Percentiles rank a stretch among this genome's conserved stretches.
These are phyloP conservation scores for Saraca asoca DNA, from an alignment of 331 rosid genomes.

Conservation along the genomic window DNA sequence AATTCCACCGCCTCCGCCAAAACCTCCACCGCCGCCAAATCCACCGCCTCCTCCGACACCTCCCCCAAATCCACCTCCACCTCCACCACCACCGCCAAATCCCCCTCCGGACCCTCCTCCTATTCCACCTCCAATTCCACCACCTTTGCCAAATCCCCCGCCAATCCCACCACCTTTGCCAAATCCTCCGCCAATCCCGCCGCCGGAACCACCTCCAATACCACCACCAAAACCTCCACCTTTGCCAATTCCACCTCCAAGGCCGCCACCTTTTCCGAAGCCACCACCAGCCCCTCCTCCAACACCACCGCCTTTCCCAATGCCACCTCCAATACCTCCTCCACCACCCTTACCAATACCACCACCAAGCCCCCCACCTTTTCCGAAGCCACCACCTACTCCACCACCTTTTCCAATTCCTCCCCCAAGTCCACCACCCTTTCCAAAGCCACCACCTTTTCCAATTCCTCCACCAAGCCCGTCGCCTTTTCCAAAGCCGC, in stretches of 20 bases:
- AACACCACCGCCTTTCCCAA: background rate
- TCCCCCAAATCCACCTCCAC: background rate
- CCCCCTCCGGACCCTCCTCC: too few relatives aligned
- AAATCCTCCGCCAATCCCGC: background rate
- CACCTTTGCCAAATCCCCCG: constrained; percentile 4
- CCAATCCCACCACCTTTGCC: constrained; percentile 7
- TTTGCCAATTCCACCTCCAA: constrained; percentile 6
- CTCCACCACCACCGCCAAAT: background rate
- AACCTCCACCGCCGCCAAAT: constrained; percentile 14
- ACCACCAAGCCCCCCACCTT: background rate
- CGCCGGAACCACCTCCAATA: background rate
- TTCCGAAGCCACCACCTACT: background rate
- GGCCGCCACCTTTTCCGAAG: background rate
- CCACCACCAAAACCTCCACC: constrained; percentile 25
- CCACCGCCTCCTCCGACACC: background rate
- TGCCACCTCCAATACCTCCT: constrained; percentile 2
- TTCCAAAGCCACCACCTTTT: constrained; percentile 7
- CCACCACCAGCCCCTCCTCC: background rate
- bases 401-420: constrained; percentile 24
- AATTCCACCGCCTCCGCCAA: constrained; percentile 37
- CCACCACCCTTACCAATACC: constrained; percentile 17
- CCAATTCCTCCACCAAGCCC: constrained; percentile 39
- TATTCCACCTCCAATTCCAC: constrained; percentile 12
- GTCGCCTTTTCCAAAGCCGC: constrained; percentile 8
- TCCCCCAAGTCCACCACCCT: constrained; percentile 18